Evolutionary conservation across 2,329 filamentous ascomycete genomes (phyloP).

Genomic region (Lasiodiplodia sp.): DNA sequence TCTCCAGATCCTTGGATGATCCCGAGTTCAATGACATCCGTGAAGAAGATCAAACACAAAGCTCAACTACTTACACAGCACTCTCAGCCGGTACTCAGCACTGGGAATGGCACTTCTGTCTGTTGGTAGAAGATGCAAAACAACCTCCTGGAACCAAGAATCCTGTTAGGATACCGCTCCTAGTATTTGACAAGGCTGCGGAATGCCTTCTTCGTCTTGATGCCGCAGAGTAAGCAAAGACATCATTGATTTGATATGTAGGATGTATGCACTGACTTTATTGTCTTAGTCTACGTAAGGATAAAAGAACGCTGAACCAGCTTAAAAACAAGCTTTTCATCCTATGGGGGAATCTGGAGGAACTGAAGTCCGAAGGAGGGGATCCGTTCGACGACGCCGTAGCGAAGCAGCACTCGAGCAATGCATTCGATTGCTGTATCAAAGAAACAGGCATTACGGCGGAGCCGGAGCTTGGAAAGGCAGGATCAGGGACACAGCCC

Average conservation of each 20-base stretch:
- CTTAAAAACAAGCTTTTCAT: conserved; percentile 76
- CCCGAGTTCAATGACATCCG: conserved; percentile 54
- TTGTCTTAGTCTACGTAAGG: conserved; percentile 61
- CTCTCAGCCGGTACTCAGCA: conserved; percentile 35
- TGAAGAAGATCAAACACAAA: conserved; percentile 49
- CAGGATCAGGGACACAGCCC: not conserved
- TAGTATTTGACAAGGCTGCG: conserved; percentile 68
- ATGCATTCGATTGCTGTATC: conserved; percentile 56
- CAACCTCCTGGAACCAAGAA: conserved; percentile 37
- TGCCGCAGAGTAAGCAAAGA: conserved; percentile 60
- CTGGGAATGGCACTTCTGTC: conserved; percentile 87
- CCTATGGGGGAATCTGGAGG: conserved; percentile 87
- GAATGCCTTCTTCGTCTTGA: conserved; percentile 64
- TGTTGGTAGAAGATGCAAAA: conserved; percentile 76
- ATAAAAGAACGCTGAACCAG: conserved; percentile 56
- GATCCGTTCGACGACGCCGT: conserved; percentile 39
- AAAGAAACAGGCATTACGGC: conserved; percentile 47
- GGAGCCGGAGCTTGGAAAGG: conserved; percentile 24
- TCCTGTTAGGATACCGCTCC: conserved; percentile 67
- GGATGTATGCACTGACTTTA: conserved; percentile 12
- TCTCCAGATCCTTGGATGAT: conserved; percentile 60
- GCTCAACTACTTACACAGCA: conserved; percentile 39
- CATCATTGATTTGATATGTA: not conserved
- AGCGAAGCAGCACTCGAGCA: conserved; percentile 43
- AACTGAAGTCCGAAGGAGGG: conserved; percentile 59